A percentile compares a stretch with the other conserved stretches of the same genome.
phyloP scores from a whole-genome alignment of 176 grass and related monocot genomes.

The Rhynchospora tenuis region DNA sequence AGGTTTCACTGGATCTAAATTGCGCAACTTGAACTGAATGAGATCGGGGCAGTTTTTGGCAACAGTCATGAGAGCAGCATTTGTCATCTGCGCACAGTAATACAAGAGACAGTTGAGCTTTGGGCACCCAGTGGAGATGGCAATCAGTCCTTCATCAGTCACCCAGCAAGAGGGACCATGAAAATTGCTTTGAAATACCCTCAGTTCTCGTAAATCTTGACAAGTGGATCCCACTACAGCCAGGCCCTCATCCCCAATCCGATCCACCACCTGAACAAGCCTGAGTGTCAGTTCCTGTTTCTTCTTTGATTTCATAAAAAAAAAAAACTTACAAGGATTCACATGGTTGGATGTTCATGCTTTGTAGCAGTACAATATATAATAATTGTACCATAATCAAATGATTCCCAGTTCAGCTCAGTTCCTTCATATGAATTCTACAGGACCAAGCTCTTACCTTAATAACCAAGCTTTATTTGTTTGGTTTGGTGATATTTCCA shows the following conservation, averaged over 20 bases:
- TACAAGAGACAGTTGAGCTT: slow-evolving; percentile 70
- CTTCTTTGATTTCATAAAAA: background rate
- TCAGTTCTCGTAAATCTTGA: slow-evolving; percentile 78
- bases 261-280: slow-evolving; percentile 54
- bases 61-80: slow-evolving; percentile 58
- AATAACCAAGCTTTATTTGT: background rate
- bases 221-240: slow-evolving; percentile 61
- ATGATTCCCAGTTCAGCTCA: background rate
- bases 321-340: background rate
- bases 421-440: background rate
- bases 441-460: background rate
- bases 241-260: slow-evolving; percentile 75
- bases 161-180: slow-evolving; percentile 44
- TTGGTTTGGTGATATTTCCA: background rate
- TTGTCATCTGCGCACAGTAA: slow-evolving; percentile 89
- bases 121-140: slow-evolving; percentile 68
- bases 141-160: slow-evolving; percentile 74
- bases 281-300: background rate
- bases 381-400: background rate
- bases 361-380: background rate
- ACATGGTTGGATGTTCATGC: background rate
- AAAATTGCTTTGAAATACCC: slow-evolving; percentile 70
- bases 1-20: slow-evolving; percentile 59
- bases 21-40: slow-evolving; percentile 69
- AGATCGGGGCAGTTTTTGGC: slow-evolving; percentile 78